Evolutionary conservation across 2,329 filamentous ascomycete genomes (phyloP).

Genomic region (Pseudogymnoascus sp.): DNA sequence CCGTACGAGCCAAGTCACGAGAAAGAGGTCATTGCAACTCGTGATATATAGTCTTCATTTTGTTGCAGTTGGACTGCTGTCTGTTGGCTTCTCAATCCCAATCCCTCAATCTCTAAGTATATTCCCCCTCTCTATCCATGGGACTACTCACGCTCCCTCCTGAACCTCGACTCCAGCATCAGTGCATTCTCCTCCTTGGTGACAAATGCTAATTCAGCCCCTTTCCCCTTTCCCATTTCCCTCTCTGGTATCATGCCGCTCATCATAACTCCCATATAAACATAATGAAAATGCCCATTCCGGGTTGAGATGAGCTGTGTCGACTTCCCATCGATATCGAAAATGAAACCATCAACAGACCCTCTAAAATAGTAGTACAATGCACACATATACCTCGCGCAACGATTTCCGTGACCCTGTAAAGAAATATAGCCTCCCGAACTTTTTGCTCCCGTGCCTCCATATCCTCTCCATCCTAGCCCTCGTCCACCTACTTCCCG

Average conservation of each 20-base stretch:
- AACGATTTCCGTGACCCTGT: neutral
- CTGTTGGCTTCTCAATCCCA: neutral
- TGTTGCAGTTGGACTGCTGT: neutral
- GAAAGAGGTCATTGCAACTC: neutral
- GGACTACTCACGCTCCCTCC: neutral
- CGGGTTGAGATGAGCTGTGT: neutral
- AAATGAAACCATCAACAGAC: neutral
- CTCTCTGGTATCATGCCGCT: slow-evolving; percentile 5
- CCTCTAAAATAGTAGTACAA: slow-evolving; percentile 1
- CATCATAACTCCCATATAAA: slow-evolving; percentile 4
- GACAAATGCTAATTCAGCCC: neutral
- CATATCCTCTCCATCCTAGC: neutral
- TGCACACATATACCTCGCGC: neutral
- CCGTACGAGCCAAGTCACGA: neutral
- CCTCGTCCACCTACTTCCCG: neutral
- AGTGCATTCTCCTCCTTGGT: neutral
- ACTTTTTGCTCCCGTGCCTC: neutral
- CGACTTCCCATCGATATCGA: neutral
- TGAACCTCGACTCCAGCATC: neutral
- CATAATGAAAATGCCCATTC: neutral
- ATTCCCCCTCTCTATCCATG: neutral
- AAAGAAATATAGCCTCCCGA: neutral
- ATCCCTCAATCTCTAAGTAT: neutral
- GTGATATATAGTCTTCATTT: neutral
- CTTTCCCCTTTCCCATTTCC: neutral